These are phyloP conservation scores for Microcyclospora tardicrescens DNA, from an alignment of 2,329 filamentous ascomycete species.

Conservation along the genomic window DNA sequence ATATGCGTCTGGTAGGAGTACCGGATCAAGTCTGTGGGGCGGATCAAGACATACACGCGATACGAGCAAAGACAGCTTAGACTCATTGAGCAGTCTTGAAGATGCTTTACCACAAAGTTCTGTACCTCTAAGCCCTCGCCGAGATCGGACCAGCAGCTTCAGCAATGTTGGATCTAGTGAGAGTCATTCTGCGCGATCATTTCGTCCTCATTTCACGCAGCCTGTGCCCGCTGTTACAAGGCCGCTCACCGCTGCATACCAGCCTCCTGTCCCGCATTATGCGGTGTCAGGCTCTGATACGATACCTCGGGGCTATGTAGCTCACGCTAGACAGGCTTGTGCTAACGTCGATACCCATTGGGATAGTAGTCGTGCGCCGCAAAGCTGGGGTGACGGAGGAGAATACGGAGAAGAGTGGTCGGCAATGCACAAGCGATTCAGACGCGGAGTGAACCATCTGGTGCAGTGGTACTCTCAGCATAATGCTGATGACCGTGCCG, in stretches of 20 bases:
- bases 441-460: slow-evolving; percentile 63
- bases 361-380: slow-evolving; percentile 73
- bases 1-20: slow-evolving; percentile 19
- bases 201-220: slow-evolving; percentile 13
- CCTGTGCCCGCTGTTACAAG: slow-evolving; percentile 16
- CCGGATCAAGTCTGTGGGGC: slow-evolving; percentile 33
- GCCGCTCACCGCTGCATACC: slow-evolving; percentile 40
- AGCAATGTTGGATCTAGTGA: slow-evolving; percentile 24
- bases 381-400: slow-evolving; percentile 79
- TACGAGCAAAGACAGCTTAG: slow-evolving; percentile 13
- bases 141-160: slow-evolving; percentile 38
- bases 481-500: slow-evolving; percentile 22
- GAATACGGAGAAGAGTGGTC: slow-evolving; percentile 90
- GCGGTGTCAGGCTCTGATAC: slow-evolving; percentile 66
- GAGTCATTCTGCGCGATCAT: slow-evolving; percentile 13
- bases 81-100: slow-evolving; percentile 17
- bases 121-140: slow-evolving; percentile 25
- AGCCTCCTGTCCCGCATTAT: slow-evolving; percentile 67
- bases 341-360: slow-evolving; percentile 84
- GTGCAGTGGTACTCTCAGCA: slow-evolving; percentile 63
- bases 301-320: slow-evolving; percentile 78
- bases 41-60: slow-evolving; percentile 19
- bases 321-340: slow-evolving; percentile 80
- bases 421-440: slow-evolving; percentile 82
- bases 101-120: slow-evolving; percentile 21